Evolutionary conservation across 2,329 filamentous ascomycete species (phyloP), one percentile per base, ranked within the genome.

Genomic region (Pyrenochaeta sp.): DNA sequence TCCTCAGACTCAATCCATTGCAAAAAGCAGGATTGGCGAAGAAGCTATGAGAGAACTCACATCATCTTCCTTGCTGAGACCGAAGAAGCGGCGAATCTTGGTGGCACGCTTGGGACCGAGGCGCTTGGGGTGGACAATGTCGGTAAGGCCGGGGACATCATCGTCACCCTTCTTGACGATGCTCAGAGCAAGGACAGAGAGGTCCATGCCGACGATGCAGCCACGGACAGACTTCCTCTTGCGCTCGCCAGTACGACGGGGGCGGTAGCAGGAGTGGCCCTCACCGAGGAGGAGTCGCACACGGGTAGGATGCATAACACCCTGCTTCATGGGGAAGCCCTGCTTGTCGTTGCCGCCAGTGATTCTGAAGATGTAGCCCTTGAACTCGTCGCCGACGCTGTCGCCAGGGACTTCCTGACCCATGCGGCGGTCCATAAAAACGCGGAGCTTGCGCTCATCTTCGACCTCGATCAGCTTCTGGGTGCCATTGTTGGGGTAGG

Each of bases 271-370:
- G 76, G 92, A 95, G 91, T 98, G 95, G 82, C 95, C 95, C 56
- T 96, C 93, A 81, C 90, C 81, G 80, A 99, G 92, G 78, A 99
- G 91, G 74, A 99, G 93, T 75, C 92, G 91, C 85, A 97, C 95
- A 95, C 95, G 95, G 82, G 92, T 95, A 78, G 95, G 93, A 84
- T 96, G 91, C 88, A 99, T 94, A 82, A 96, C 91, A 88, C 95
- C 95, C 90, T 99, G 96, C 93, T 99, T 99, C 95, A 99, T 99
- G 77, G 95, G 95, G 90, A 99, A 99, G 87, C 95, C 95, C 88
- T 99, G 96, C 92, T 99, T 99, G 91, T 99, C 95, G 91, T 99
- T 99, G 81, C 96, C 95, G 80, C 95, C 96, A 78, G 95, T 99
- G 87, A 99, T 98, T 82, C 89, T 91, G 90, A 99, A 93, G 86